Evolutionary conservation across 257 asterid genomes (phyloP).

Genomic region (Nyctanthes arbortristis): DNA sequence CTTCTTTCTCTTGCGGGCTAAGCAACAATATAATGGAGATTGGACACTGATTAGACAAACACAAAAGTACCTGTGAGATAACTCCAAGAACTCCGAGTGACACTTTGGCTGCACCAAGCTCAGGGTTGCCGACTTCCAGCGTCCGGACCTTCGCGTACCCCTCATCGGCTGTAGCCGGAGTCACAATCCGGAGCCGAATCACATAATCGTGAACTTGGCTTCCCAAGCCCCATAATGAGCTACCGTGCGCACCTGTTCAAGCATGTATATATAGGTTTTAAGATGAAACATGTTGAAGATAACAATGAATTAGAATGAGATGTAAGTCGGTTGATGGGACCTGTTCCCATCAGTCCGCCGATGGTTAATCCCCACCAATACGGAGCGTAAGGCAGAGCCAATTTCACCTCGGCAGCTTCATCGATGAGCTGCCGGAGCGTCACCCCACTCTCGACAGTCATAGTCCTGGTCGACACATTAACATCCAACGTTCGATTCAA

Average conservation of each 20-base stretch:
- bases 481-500: slow-evolving; percentile 32
- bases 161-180: slow-evolving; percentile 40
- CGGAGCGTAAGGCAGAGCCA: slow-evolving; percentile 64
- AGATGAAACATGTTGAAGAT: too few species aligned
- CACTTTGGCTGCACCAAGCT: slow-evolving; percentile 57
- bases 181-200: slow-evolving; percentile 39
- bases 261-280: too few species aligned
- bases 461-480: slow-evolving; percentile 33
- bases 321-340: too few species aligned
- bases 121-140: slow-evolving; percentile 40
- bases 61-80: slow-evolving; percentile 50
- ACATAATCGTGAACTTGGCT: slow-evolving; percentile 67
- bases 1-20: too few species aligned
- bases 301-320: background rate
- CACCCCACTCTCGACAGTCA: slow-evolving; percentile 67
- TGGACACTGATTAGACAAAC: too few species aligned
- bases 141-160: slow-evolving; percentile 47
- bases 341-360: slow-evolving; percentile 65
- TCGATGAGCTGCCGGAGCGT: slow-evolving; percentile 46
- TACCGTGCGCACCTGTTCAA: slow-evolving; percentile 74
- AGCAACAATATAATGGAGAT: too few species aligned
- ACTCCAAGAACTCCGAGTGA: slow-evolving; percentile 84
- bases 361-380: slow-evolving; percentile 81
- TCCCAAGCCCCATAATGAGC: slow-evolving; percentile 72
- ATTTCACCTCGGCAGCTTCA: slow-evolving; percentile 37